phyloP scores from a whole-genome alignment of 495 filamentous ascomycete genomes.

The Neurospora hispaniola region DNA sequence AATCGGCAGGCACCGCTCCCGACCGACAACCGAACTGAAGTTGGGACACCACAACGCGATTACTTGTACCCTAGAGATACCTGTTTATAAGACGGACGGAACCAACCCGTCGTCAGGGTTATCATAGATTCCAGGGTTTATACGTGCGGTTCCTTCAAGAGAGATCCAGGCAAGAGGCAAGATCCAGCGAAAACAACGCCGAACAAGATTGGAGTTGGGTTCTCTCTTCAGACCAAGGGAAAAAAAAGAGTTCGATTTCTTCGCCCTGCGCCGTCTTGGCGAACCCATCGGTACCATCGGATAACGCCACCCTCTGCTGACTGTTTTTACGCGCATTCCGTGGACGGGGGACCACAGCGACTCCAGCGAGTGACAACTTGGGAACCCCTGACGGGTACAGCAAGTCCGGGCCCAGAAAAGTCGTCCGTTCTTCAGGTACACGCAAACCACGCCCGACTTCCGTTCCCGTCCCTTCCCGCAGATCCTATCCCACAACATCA shows the following conservation, averaged over 20 bases:
- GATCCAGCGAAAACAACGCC: neutral
- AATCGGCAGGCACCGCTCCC: neutral
- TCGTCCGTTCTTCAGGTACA: neutral
- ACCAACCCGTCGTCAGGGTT: neutral
- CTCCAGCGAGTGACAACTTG: neutral
- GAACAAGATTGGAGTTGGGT: neutral
- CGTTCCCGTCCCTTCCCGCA: neutral
- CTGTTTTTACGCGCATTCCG: neutral
- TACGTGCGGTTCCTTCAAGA: neutral
- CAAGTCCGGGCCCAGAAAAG: neutral
- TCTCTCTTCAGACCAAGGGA: neutral
- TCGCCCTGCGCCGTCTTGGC: neutral
- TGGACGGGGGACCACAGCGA: neutral
- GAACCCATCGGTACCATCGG: neutral
- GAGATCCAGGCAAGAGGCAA: neutral
- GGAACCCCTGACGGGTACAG: neutral
- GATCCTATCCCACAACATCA: neutral
- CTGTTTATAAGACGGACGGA: no score
- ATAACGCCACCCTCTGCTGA: slow-evolving; percentile 1
- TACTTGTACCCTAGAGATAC: no score
- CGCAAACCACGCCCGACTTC: neutral
- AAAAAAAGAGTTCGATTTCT: neutral
- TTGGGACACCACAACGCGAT: neutral
- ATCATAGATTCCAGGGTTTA: neutral
- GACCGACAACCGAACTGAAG: neutral